Base-by-base conservation (phyloP, 352 stramenopile genomes). In the Phytophthora ramorum region DNA sequence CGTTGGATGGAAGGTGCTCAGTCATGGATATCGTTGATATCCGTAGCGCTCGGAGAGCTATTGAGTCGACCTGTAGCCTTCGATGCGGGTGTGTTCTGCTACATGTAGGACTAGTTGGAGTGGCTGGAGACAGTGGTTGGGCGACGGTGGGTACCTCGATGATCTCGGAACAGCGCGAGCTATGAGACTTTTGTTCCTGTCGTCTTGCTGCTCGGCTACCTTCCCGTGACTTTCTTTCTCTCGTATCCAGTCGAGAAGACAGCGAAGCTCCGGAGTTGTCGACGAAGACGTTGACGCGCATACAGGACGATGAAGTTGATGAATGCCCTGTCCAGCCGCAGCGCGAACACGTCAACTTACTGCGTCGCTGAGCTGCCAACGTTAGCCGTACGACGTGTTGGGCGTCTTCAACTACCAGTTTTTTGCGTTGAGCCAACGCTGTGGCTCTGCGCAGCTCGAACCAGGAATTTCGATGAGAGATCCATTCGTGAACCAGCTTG, bases 361-460 rank as follows among this genome's bases (percentile, higher is more conserved):
- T 83, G 28, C 80, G 75, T 45, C 73, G 73, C 41, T 91, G 79
- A 14, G 72, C 62, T 30, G 68, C 63, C 8, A 79, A 46, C 30
- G 78, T 81, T 6, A 91, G 43, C 9, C 53, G 52, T 14, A 69
- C 66, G 20, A 66, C 47, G 16, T 58, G 59, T 10, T 70, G 52
- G 10, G 45, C 51, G 20, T 40, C 34, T 81, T 81, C 22, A 47
- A 65, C 43, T 75, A 56, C n/a, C 40, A 76, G 51, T 14, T 49
- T 64, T 43, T 87, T 89, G 66, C 81, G 72, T 45, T 83, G 82
- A 44, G 87, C 87, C 46, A 89, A 43, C 19, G 79, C 78, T 53
- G 82, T 89, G 62, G 82, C 87, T 46, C 75, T 74, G 9, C 78
- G 69, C 26, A 83, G 38, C 49, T 89, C 82, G 61, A 81, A 81